Evolutionary conservation across 352 stramenopile species (phyloP), one percentile per base, ranked within the genome.

Genomic region (Pythium phragmiticola): DNA sequence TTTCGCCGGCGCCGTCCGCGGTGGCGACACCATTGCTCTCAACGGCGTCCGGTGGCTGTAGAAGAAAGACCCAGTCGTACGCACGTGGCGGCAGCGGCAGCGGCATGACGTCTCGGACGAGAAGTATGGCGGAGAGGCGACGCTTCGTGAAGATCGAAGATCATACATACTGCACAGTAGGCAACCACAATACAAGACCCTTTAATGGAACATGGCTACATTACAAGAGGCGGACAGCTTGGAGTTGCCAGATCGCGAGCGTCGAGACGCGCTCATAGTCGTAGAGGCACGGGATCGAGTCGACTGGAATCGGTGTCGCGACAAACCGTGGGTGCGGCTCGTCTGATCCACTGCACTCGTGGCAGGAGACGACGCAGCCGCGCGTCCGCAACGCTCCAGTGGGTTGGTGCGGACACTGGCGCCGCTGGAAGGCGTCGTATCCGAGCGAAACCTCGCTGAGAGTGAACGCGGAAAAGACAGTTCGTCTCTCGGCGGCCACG

Each of bases 401-500:
- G 4, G 19, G 21, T 9, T 49, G 7, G 26, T 89, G 78, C 0
- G 1, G 48, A 57, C 80, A 90, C 33, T 80, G 59, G 21, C 77
- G 72, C 0, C 58, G 51, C 46, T 75, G 61, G 60, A 89, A 89
- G 0, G 72, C 60, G 59, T 91, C 80, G n/a, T 70, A 86, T 2
- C 80, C 82, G 3, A 88, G 65, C 1, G 78, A 73, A 37, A 91
- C 71, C 46, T 78, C 60, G 45, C 57, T 72, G 69, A 88, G 69
- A 7, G 68, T 77, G 36, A 66, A 42, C 6, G 69, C 76, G 4
- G 82, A 88, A 42, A 91, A 91, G n/a, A 91, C 73, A 2, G 71
- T 53, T 30, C 82, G 80, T 23, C 59, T 74, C 63, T 91, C 82
- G 36, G 72, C 55, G 2, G 78, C 60, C 2, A 89, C 65, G 11